Conservation (phyloP, 208 protist genomes). For the Naegleria lovaniensis region DNA sequence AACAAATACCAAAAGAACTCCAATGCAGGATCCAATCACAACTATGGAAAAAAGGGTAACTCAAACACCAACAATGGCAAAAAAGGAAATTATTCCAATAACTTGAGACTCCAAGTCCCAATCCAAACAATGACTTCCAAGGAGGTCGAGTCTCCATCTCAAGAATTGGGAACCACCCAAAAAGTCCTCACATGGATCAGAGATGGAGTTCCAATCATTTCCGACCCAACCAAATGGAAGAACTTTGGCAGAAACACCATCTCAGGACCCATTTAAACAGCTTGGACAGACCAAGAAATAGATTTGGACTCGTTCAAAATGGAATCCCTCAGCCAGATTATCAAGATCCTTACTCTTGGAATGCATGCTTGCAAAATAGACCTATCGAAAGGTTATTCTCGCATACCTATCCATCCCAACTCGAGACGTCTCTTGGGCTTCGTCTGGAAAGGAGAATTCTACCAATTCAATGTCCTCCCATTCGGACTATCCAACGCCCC, state of each 20-base stretch:
- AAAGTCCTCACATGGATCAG: not conserved
- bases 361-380: not conserved
- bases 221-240: not conserved
- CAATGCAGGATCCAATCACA: too few relatives aligned
- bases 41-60: too few relatives aligned
- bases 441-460: not conserved
- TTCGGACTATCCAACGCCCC: not conserved
- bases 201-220: not conserved
- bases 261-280: not conserved
- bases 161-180: too few relatives aligned
- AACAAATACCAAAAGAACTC: too few relatives aligned
- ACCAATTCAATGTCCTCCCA: not conserved
- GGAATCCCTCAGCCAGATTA: not conserved
- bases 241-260: not conserved
- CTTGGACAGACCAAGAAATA: not conserved
- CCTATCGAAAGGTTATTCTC: not conserved
- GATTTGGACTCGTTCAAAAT: not conserved
- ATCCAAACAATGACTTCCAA: too few relatives aligned
- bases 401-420: not conserved
- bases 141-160: too few relatives aligned
- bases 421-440: not conserved
- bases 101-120: too few relatives aligned
- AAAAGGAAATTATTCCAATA: too few relatives aligned
- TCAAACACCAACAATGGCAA: too few relatives aligned
- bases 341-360: not conserved